Evolutionary conservation across 306 rosid species (phyloP), one percentile per base, ranked within the genome.

Genomic region (Medicago arabica): DNA sequence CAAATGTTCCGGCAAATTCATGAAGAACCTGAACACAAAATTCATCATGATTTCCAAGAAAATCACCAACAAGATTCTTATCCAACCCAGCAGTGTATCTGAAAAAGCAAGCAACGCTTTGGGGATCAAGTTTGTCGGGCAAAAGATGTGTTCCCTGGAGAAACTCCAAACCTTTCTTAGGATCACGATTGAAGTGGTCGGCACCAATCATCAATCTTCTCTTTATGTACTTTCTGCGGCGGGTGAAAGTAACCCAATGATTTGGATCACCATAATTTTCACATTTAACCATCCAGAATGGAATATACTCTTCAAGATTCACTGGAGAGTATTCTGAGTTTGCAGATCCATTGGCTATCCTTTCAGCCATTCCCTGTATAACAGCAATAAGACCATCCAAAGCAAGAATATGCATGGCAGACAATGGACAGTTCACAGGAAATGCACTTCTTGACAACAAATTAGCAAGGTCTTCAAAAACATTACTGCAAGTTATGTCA

Each of bases 191-290:
- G 75, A 92, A 95, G 88, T 95, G 99, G 84, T 95, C 99, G 39
- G 99, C 99, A 83, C 99, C 97, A 77, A 95, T 90, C 99, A 92
- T 95, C 84, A 95, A 78, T 83, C 97, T 91, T 81, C 97, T 92
- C 80, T 95, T 95, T 82, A 95, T 90, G 84, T 90, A 89, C 85
- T 95, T 95, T 86, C 87, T 90, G 64, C 96, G 86, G 66, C 92
- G 96, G 65, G 85, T 91, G 87, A 92, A 95, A 53, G 97, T 89
- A 81, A 95, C 93, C 97, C 97, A 95, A 38, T 86, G 84, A 88
- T 75, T 83, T 82, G 99, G 93, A 83, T 95, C 99, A 18, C 85
- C 74, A 75, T 95, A 95, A 80, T 90, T 88, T 67, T 90, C 97
- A 71, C 99, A 95, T 81, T 89, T 92, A 54, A 95, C 97, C 96